Base-by-base conservation (phyloP, 108 stramenopile genomes). In the Cyclotella sp. region DNA sequence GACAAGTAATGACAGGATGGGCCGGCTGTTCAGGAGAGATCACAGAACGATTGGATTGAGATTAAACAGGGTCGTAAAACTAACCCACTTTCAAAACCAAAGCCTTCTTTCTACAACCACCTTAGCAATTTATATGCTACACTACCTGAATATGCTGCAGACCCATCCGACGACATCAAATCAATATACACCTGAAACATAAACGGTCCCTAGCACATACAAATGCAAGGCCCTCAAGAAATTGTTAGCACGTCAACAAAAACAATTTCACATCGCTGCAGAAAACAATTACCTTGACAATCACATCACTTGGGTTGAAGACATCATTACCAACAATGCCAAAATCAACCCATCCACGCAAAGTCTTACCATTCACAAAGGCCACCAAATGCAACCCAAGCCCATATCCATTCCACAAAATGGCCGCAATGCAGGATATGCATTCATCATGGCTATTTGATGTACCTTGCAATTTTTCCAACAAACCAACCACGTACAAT, bases 91-190 rank as follows among this genome's bases (percentile, higher is more conserved):
- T 30, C n/a, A n/a, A n/a, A 34, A 6, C 34, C 29, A 2, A 63
- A 63, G 30, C 27, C 9, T 16, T 10, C 14, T 12, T 16, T 41
- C 40, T 63, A 63, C 34, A 40, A 3, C 14, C 2, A 39, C 39
- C 29, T 41, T 28, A 63, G 62, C 11, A 63, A 63, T 40, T 3
- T 41, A 1, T 63, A 63, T 42, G 1, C 62, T 9, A 40, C 39
- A 6, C 21, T 63, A 3, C 62, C 62, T 4, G 62, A 13, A 19
- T 39, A 22, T 58, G 57, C 57, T 27, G 57, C 57, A 58, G 57
- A 58, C 5, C 57, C 57, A 63, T 34, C 39, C 21, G 9, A 39
- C 21, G 9, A 39, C 10, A n/a, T 19, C 39, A 21, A 18, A 63
- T 1, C 30, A 34, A 34, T 34, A 34, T 34, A 34, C 34, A 2